Conservation (phyloP, 495 filamentous ascomycete species). For the Tuber brumale region DNA sequence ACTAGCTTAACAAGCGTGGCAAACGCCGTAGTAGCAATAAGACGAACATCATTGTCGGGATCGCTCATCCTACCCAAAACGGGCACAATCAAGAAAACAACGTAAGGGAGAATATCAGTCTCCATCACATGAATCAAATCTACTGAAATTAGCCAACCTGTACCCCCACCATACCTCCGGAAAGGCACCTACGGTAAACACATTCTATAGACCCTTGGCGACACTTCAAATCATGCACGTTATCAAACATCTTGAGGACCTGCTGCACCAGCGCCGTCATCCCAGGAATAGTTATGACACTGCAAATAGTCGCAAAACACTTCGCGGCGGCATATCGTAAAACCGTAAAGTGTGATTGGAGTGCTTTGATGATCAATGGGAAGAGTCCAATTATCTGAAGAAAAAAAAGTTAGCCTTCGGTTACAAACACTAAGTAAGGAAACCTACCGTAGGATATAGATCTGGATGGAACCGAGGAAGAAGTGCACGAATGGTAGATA, state of each 20-base stretch:
- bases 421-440: background rate
- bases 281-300: conserved; percentile 83
- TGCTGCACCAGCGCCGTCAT: conserved; percentile 95
- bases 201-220: conserved; percentile 91
- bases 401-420: background rate
- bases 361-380: conserved; percentile 76
- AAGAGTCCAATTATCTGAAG: conserved; percentile 61
- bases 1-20: conserved; percentile 97
- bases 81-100: conserved; percentile 98
- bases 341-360: conserved; percentile 79
- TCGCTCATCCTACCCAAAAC: conserved; percentile 99
- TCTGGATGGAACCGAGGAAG: conserved; percentile 70
- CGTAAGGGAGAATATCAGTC: conserved; percentile 88
- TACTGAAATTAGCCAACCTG: conserved; percentile 28
- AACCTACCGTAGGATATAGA: conserved; percentile 56
- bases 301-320: conserved; percentile 94
- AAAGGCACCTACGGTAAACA: conserved; percentile 54
- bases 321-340: conserved; percentile 96
- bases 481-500: conserved; percentile 87
- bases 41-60: conserved; percentile 86
- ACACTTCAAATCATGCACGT: conserved; percentile 72
- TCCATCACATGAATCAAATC: conserved; percentile 96
- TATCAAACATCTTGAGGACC: conserved; percentile 82
- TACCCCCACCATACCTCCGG: background rate
- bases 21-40: conserved; percentile 94